Evolutionary conservation across 441 rosid genomes (phyloP).

Genomic region (Mallotus repandus): DNA sequence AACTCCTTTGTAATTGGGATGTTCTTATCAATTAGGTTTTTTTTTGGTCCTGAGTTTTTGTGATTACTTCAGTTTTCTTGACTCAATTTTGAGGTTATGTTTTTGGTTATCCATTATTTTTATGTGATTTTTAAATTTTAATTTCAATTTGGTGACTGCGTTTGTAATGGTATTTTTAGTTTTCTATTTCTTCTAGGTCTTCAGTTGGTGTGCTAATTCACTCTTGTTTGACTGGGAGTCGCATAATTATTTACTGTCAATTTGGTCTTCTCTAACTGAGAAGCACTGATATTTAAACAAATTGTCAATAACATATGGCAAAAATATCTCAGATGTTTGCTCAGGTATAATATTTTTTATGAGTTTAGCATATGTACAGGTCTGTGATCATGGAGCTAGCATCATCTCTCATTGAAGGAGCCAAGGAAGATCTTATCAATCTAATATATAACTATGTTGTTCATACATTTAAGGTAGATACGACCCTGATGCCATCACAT

Average conservation of each 20-base stretch:
- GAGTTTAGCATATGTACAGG: conserved; percentile 42
- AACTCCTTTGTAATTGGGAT: neutral
- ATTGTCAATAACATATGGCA: neutral
- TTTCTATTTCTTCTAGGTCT: neutral
- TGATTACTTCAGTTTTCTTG: neutral
- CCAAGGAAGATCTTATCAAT: conserved; percentile 63
- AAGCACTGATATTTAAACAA: neutral
- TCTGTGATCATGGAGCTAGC: conserved; percentile 64
- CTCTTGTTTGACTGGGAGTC: neutral
- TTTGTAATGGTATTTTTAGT: too few species aligned
- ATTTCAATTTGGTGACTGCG: neutral
- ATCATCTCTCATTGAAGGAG: conserved; percentile 73
- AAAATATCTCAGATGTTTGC: neutral
- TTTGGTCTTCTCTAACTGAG: neutral
- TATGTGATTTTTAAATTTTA: neutral
- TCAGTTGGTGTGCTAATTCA: neutral
- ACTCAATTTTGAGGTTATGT: neutral
- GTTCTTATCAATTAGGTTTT: neutral
- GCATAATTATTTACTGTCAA: neutral
- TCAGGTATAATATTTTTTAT: neutral
- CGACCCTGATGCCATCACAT: neutral
- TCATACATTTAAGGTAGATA: conserved; percentile 53
- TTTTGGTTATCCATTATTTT: neutral
- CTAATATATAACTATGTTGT: conserved; percentile 60
- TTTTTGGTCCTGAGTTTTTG: neutral